Base-by-base conservation (phyloP, 768 basidiomycete species). In the Tylopilus intermedius region DNA sequence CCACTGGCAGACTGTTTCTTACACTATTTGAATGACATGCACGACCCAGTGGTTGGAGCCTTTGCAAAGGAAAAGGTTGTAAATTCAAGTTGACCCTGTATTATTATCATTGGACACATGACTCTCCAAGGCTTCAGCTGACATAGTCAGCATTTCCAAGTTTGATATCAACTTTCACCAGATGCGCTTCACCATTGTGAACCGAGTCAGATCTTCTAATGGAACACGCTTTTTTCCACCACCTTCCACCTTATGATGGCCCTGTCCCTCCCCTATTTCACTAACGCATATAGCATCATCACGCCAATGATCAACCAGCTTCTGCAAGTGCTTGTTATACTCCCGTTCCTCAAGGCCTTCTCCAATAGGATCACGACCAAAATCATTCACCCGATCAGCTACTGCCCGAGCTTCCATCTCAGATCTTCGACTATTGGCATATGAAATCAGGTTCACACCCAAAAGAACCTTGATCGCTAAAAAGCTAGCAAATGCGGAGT, bases 161-260 rank as follows among this genome's bases (percentile, higher is more conserved):
- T 24, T 18, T 18, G 18, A 18, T 5, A 37, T 37, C n/a, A 15
- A 15, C n/a, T 38, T 44, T 57, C 35, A 85, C 81, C 81, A 94
- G 42, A 95, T 94, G 48, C 90, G 77, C 65, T 95, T 95, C 43
- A 95, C 88, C 94, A 97, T 97, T 18, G 93, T 95, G 74, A 89
- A 97, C 50, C 94, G 71, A 32, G 91, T 95, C 45, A 97, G 78
- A 63, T 95, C 91, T 66, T 96, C 93, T 46, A 97, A 69, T 53
- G 82, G 81, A 51, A 90, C 77, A 43, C 83, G 74, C 51, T 79
- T 84, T 50, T 60, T 72, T 15, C 54, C 66, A 18, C 63, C 67
- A 13, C 62, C 62, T 22, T 67, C 58, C 27, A 29, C 58, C 35
- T 54, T 57, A 22, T 1, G 35, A 0, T n/a, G 43, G 4, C 47